Base-by-base conservation (phyloP, 2,329 filamentous ascomycete species). In the Eurotiales sp. region DNA sequence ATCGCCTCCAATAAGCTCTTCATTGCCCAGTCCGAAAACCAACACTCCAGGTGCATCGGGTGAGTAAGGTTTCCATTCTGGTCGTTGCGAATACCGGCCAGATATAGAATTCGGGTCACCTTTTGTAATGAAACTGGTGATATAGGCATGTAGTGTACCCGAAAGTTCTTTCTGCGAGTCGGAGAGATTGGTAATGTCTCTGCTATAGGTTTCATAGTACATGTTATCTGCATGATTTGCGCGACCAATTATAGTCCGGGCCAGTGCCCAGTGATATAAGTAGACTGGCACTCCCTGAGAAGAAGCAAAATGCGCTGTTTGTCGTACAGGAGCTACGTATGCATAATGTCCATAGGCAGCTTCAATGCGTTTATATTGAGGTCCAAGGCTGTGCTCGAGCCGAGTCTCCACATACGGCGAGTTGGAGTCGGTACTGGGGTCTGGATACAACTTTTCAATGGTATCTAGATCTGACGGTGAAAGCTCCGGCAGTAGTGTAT, bases 401-500 rank as follows among this genome's bases (percentile, higher is more conserved):
- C 1, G 65, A 67, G 25, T 27, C 25, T 6, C 10, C 25, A n/a
- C n/a, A n/a, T n/a, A n/a, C n/a, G n/a, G n/a, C n/a, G n/a, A n/a
- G n/a, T n/a, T n/a, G n/a, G n/a, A n/a, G n/a, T n/a, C n/a, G n/a
- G n/a, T n/a, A 14, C 68, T 70, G 0, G 83, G 81, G 54, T 84
- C 80, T 0, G 85, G 83, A 59, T 89, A 90, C 2, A 87, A 69
- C 0, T 62, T 56, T n/a, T 81, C 71, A 22, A 90, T 75, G 1
- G 65, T 70, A 27, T 73, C 64, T 10, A 87, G 65, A 1, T 67
- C 59, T 0, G 66, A 55, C 3, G 72, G 71, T 12, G 88, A 69
- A n/a, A n/a, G n/a, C 2, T 73, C 70, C 0, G 85, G 85, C 11
- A 89, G 76, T 8, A 90, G 76, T 0, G 67, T 72, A 0, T 68